These are phyloP conservation scores for Calocybe cyanea DNA, from an alignment of 768 basidiomycete genomes.

Conservation along the genomic window DNA sequence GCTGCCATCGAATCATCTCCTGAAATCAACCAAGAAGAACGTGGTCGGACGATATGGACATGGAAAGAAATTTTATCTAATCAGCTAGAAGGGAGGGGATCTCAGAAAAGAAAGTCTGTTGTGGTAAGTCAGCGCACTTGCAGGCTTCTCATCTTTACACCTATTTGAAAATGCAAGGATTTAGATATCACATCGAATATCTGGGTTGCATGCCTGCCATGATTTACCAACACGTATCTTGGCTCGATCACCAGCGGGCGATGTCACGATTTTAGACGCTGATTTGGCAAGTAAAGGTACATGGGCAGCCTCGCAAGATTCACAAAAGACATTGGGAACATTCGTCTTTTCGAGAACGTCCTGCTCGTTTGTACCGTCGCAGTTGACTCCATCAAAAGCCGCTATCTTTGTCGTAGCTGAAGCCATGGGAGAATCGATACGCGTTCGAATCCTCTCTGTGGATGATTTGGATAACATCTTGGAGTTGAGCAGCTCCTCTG, in stretches of 20 bases:
- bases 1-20: slow-evolving; percentile 47
- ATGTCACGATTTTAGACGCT: slow-evolving; percentile 25
- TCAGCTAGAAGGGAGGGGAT: slow-evolving; percentile 24
- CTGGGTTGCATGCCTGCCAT: slow-evolving; percentile 18
- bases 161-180: slow-evolving; percentile 14
- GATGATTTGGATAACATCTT: slow-evolving; percentile 23
- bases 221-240: slow-evolving; percentile 20
- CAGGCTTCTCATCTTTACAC: slow-evolving; percentile 5
- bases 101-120: slow-evolving; percentile 36
- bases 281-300: slow-evolving; percentile 23
- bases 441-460: slow-evolving; percentile 27
- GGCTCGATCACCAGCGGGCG: slow-evolving; percentile 27
- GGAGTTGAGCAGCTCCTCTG: slow-evolving; percentile 23
- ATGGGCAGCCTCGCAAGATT: slow-evolving; percentile 12
- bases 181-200: slow-evolving; percentile 42
- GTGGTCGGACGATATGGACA: slow-evolving; percentile 52
- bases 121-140: slow-evolving; percentile 35
- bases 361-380: slow-evolving; percentile 26
- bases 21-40: slow-evolving; percentile 35
- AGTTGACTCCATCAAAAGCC: slow-evolving; percentile 17
- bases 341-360: slow-evolving; percentile 26
- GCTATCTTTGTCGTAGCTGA: slow-evolving; percentile 22
- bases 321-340: slow-evolving; percentile 15
- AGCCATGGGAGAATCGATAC: slow-evolving; percentile 21
- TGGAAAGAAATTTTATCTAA: slow-evolving; percentile 56